Evolutionary conservation across 257 asterid genomes (phyloP).

Genomic region (Leonotis leonurus): DNA sequence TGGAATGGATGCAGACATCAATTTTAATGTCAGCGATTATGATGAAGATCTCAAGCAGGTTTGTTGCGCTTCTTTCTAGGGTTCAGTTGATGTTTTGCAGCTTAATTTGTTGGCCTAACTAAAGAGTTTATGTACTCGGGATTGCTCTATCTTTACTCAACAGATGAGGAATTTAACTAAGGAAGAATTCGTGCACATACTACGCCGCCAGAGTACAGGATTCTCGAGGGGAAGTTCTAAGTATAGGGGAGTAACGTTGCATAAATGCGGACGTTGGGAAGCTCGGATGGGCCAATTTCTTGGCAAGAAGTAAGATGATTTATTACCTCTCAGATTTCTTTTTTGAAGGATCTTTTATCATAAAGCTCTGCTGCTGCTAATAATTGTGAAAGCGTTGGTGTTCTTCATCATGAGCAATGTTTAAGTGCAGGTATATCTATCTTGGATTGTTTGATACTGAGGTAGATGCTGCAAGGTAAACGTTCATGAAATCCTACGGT

Average conservation of each 20-base stretch:
- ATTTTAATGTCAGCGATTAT: slow-evolving; percentile 69
- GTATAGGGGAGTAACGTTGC: slow-evolving; percentile 91
- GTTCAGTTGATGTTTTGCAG: not conserved
- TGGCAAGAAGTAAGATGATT: slow-evolving; percentile 77
- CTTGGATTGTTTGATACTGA: slow-evolving; percentile 93
- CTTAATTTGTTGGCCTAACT: not conserved
- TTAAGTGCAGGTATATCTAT: slow-evolving; percentile 75
- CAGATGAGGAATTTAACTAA: slow-evolving; percentile 76
- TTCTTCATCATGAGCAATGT: slow-evolving; percentile 19
- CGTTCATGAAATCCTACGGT: slow-evolving; percentile 9
- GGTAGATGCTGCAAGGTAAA: slow-evolving; percentile 92
- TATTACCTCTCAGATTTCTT: slow-evolving; percentile 7
- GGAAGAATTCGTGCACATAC: slow-evolving; percentile 93
- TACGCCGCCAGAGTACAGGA: slow-evolving; percentile 92
- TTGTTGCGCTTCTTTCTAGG: not conserved
- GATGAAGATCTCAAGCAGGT: slow-evolving; percentile 81
- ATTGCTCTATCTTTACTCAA: slow-evolving; percentile 11
- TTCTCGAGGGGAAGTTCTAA: slow-evolving; percentile 92
- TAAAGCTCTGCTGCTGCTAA: slow-evolving; percentile 8
- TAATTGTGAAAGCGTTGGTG: not conserved
- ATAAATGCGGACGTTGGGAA: slow-evolving; percentile 99
- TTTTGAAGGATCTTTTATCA: slow-evolving; percentile 1
- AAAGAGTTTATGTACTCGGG: slow-evolving; percentile 3
- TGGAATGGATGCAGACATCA: slow-evolving; percentile 91
- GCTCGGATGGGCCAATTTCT: slow-evolving; percentile 99